These are phyloP conservation scores for Hyphopichia burtonii DNA, from an alignment of 1,139 yeast species.

Conservation along the genomic window DNA sequence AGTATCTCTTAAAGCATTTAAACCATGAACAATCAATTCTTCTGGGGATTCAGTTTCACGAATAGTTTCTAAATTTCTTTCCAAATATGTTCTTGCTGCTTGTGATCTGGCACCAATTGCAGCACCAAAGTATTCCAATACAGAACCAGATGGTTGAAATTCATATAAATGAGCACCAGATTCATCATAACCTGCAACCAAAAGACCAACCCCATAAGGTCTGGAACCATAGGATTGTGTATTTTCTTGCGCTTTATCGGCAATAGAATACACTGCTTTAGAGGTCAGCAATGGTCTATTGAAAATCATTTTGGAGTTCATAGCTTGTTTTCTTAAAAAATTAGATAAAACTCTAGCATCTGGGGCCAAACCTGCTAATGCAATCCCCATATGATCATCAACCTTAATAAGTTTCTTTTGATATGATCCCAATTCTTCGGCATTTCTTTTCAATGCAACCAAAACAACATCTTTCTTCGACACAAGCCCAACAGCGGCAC, in stretches of 20 bases:
- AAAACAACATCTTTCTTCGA: conserved; percentile 85
- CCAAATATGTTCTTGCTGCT: conserved; percentile 95
- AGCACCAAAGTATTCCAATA: conserved; percentile 85
- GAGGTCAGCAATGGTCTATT: conserved; percentile 85
- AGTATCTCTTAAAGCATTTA: conserved; percentile 91
- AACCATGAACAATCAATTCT: conserved; percentile 80
- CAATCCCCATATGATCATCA: conserved; percentile 92
- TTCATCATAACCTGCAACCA: conserved; percentile 90
- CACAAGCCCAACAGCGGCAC: conserved; percentile 93
- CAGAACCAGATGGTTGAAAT: conserved; percentile 95
- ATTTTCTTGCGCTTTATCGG: conserved; percentile 95
- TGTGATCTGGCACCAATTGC: conserved; percentile 99
- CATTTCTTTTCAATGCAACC: conserved; percentile 92
- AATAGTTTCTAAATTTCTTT: conserved; percentile 74
- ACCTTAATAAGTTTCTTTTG: conserved; percentile 91
- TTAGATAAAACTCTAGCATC: conserved; percentile 94
- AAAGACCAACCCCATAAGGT: conserved; percentile 95
- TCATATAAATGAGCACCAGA: conserved; percentile 93
- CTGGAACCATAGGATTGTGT: conserved; percentile 96
- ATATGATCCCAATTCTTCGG: conserved; percentile 95
- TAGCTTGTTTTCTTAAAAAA: conserved; percentile 86
- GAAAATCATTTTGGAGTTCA: conserved; percentile 81
- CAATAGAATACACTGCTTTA: conserved; percentile 81
- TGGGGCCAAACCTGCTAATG: conserved; percentile 96
- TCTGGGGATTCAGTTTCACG: conserved; percentile 59